A percentile compares a stretch with the other conserved stretches of the same genome.
Conservation (phyloP, 208 protist species). For the Vickermania ingenoplastis region DNA sequence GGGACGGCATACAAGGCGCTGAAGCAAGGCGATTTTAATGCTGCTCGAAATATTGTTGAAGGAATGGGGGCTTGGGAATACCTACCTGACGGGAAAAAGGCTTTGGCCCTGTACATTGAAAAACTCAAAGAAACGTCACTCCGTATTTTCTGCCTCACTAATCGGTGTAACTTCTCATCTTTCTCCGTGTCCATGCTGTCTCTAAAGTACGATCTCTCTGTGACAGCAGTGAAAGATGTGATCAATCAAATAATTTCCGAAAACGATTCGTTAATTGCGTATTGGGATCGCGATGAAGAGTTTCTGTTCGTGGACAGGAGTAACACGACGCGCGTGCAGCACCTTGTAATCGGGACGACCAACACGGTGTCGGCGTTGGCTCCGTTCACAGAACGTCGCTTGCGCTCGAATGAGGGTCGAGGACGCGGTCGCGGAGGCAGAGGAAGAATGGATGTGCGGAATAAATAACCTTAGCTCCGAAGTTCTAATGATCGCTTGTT, state of each 20-base stretch:
- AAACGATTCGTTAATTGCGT: conserved; percentile 56
- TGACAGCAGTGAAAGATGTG: conserved; percentile 39
- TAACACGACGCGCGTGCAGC: conserved; percentile 75
- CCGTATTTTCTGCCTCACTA: conserved; percentile 68
- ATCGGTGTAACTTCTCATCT: conserved; percentile 66
- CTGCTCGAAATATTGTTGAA: conserved; percentile 41
- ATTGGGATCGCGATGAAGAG: conserved; percentile 80
- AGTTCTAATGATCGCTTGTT: background rate
- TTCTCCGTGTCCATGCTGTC: conserved; percentile 68
- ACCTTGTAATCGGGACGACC: conserved; percentile 61
- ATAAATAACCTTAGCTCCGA: background rate
- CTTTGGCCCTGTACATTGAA: conserved; percentile 34
- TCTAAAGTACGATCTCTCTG: conserved; percentile 65
- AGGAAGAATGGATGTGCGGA: conserved; percentile 20
- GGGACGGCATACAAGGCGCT: conserved; percentile 55
- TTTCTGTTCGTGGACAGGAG: conserved; percentile 73
- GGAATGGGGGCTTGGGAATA: conserved; percentile 53
- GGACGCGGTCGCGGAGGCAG: conserved; percentile 30
- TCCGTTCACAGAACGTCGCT: conserved; percentile 50
- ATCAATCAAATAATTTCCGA: conserved; percentile 74
- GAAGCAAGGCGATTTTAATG: conserved; percentile 56
- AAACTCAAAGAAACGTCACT: conserved; percentile 65
- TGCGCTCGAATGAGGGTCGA: conserved; percentile 24
- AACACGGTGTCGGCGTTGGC: conserved; percentile 51
- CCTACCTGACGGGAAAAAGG: conserved; percentile 40